phyloP scores from a whole-genome alignment of 192 early-diverging fungal genomes.

The Coemansia biformis region DNA sequence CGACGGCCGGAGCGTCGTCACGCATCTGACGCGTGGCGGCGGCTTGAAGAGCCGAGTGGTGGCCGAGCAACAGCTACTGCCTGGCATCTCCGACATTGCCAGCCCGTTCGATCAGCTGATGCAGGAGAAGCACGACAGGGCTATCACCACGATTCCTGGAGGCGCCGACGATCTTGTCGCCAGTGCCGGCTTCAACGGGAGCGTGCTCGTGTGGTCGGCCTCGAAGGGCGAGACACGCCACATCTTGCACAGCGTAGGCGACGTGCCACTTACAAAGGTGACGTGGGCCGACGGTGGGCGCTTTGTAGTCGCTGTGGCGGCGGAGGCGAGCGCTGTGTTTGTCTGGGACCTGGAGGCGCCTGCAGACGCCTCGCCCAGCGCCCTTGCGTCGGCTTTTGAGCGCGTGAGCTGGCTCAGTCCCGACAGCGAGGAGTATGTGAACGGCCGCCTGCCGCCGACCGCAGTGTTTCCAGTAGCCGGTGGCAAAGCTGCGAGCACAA shows the following conservation, averaged over 20 bases:
- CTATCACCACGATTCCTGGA: not conserved
- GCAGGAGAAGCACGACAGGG: slow-evolving; percentile 18
- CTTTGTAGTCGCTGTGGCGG: slow-evolving; percentile 20
- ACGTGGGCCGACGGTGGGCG: slow-evolving; percentile 25
- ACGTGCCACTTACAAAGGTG: slow-evolving; percentile 12
- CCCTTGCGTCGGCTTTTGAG: not conserved
- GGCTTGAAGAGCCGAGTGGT: not conserved
- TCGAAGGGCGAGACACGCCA: slow-evolving; percentile 1
- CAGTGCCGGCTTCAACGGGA: slow-evolving; percentile 13
- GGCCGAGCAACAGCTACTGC: not conserved
- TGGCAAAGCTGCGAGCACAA: not conserved
- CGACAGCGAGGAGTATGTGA: slow-evolving; percentile 1
- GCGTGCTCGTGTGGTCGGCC: slow-evolving; percentile 28
- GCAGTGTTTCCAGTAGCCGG: slow-evolving; percentile 1
- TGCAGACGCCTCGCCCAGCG: slow-evolving; percentile 6
- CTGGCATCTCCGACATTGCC: slow-evolving; percentile 13
- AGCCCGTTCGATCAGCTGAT: slow-evolving; percentile 19
- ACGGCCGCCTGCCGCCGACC: not conserved
- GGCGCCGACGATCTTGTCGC: slow-evolving; percentile 10
- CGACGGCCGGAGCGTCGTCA: slow-evolving; percentile 11
- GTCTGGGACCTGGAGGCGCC: slow-evolving; percentile 24
- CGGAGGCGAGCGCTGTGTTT: slow-evolving; percentile 4
- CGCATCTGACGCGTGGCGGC: slow-evolving; percentile 18
- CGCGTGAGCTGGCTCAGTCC: slow-evolving; percentile 6
- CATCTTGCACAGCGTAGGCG: slow-evolving; percentile 1